Conservation (phyloP, 2,329 filamentous ascomycete genomes). For the Xylariaceae sp. region DNA sequence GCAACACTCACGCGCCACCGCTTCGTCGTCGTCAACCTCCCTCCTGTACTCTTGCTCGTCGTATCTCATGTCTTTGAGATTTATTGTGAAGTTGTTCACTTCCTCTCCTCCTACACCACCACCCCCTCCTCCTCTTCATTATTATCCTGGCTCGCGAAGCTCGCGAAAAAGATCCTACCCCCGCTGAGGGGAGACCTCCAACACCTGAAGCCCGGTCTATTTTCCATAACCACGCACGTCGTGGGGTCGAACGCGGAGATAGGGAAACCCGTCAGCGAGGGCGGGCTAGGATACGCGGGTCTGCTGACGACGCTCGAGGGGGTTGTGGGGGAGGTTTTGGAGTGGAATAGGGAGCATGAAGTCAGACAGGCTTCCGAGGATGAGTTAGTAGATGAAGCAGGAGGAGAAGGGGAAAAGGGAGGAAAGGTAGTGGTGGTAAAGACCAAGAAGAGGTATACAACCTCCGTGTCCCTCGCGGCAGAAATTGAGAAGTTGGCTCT, state of each 20-base stretch:
- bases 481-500: conserved; percentile 30
- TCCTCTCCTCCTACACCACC: conserved; percentile 14
- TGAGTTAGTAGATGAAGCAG: no score
- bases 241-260: conserved; percentile 32
- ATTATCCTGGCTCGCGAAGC: no score
- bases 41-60: conserved; percentile 33
- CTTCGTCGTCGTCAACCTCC: conserved; percentile 30
- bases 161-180: conserved; percentile 28
- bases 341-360: conserved; percentile 37
- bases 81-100: conserved; percentile 30
- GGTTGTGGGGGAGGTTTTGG: conserved; percentile 35
- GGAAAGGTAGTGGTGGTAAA: no score
- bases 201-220: conserved; percentile 36
- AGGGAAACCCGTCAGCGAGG: conserved; percentile 28
- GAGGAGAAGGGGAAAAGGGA: neutral
- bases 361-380: no score
- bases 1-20: conserved; percentile 32
- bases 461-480: conserved; percentile 35
- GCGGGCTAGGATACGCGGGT: conserved; percentile 36
- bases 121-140: no score
- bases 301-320: conserved; percentile 37
- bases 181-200: conserved; percentile 30
- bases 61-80: conserved; percentile 34
- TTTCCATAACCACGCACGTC: conserved; percentile 38
- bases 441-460: conserved; percentile 32